A percentile compares a stretch with the other conserved stretches of the same genome.
phyloP scores from a whole-genome alignment of 257 asterid species.

The Salvia miltiorrhiza region DNA sequence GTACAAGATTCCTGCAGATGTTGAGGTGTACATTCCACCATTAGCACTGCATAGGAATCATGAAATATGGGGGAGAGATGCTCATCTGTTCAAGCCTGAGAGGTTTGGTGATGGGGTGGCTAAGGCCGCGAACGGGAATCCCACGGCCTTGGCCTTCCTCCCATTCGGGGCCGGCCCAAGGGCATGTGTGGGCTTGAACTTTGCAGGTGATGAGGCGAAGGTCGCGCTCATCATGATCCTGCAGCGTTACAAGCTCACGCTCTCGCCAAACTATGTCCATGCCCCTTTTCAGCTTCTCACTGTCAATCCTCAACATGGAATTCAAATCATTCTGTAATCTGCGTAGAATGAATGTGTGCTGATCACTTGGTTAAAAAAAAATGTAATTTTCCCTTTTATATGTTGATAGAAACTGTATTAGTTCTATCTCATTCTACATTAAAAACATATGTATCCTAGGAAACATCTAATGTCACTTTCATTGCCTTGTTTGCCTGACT shows the following conservation, averaged over 20 bases:
- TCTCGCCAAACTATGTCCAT: conserved; percentile 38
- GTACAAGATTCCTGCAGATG: conserved; percentile 20
- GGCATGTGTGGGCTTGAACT: conserved; percentile 19
- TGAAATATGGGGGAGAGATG: conserved; percentile 29
- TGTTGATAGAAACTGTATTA: too few species aligned
- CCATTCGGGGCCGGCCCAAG: conserved; percentile 25
- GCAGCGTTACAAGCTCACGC: conserved; percentile 13
- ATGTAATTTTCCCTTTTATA: too few species aligned
- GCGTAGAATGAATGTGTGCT: neutral
- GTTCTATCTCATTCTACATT: neutral
- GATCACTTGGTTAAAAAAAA: too few species aligned
- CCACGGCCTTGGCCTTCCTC: conserved; percentile 16
- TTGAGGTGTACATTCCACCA: conserved; percentile 2
- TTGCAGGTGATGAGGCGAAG: conserved; percentile 13
- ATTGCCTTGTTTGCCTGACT: neutral
- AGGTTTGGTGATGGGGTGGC: conserved; percentile 28
- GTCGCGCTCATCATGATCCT: conserved; percentile 9
- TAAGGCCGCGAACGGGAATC: conserved; percentile 17
- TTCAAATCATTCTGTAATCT: conserved; percentile 31
- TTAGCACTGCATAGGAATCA: conserved; percentile 13
- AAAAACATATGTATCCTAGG: neutral
- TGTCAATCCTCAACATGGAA: conserved; percentile 35
- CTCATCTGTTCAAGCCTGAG: conserved; percentile 15
- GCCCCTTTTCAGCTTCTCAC: conserved; percentile 33
- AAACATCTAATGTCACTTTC: conserved; percentile 13